Evolutionary conservation across 352 stramenopile genomes (phyloP).

Genomic region (Phytophthora fragariaefolia): DNA sequence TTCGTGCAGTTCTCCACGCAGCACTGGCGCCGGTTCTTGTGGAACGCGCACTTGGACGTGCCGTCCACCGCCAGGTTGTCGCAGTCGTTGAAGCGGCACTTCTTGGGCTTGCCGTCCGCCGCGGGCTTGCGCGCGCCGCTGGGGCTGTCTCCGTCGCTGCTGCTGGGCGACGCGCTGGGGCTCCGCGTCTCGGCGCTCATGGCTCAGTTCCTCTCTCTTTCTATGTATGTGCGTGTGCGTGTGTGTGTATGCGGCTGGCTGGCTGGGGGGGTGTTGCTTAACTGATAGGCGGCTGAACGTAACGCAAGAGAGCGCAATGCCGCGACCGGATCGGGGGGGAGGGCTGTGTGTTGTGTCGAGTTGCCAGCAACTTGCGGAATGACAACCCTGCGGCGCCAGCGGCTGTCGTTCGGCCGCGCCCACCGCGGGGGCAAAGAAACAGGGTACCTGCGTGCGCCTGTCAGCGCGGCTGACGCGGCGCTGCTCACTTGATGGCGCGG

Average conservation of each 20-base stretch:
- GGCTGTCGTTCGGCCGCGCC: conserved; percentile 52
- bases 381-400: conserved; percentile 43
- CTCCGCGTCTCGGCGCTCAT: conserved; percentile 44
- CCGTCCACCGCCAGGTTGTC: conserved; percentile 75
- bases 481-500: too few species aligned
- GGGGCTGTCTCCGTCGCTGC: conserved; percentile 29
- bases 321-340: conserved; percentile 29
- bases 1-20: conserved; percentile 85
- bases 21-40: conserved; percentile 86
- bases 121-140: conserved; percentile 14
- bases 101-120: conserved; percentile 48
- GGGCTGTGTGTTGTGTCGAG: conserved; percentile 44
- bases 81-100: conserved; percentile 86
- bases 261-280: not conserved
- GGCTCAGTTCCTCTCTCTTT: too few species aligned
- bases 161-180: conserved; percentile 37
- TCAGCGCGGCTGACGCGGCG: too few species aligned
- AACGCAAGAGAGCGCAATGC: conserved; percentile 31
- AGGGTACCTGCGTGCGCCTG: too few species aligned
- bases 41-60: conserved; percentile 81
- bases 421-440: too few species aligned
- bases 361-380: conserved; percentile 67
- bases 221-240: too few species aligned
- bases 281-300: conserved; percentile 9
- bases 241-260: too few species aligned